phyloP scores from a whole-genome alignment of 805 yeast genomes.

The Saccharomycopsis sp. region DNA sequence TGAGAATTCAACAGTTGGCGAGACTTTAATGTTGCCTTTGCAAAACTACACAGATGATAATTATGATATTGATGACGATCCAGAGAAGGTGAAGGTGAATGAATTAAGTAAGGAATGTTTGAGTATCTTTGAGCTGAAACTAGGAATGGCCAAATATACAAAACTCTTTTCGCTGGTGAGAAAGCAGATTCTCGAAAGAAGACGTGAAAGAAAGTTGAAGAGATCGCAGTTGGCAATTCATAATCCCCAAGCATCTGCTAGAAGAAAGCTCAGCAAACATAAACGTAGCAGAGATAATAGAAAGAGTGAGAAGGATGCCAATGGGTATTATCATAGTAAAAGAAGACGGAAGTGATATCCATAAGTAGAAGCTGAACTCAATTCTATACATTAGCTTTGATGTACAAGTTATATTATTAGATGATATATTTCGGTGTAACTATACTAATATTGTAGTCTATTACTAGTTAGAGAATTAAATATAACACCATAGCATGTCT shows the following conservation, averaged over 20 bases:
- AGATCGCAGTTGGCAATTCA: constrained; percentile 68
- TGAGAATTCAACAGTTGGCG: constrained; percentile 35
- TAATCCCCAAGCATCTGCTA: constrained; percentile 79
- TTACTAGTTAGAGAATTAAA: too few species aligned
- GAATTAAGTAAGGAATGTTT: constrained; percentile 58
- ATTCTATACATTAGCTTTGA: too few species aligned
- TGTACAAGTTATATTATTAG: too few species aligned
- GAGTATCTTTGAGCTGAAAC: constrained; percentile 54
- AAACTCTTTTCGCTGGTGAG: constrained; percentile 57
- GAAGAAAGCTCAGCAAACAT: constrained; percentile 71
- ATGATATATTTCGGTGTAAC: too few species aligned
- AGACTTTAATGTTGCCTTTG: constrained; percentile 44
- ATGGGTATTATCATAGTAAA: constrained; percentile 66
- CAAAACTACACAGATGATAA: constrained; percentile 42
- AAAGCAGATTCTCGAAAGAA: constrained; percentile 48
- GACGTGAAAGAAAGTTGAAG: constrained; percentile 71
- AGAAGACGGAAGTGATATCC: constrained; percentile 43
- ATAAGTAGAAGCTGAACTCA: too few species aligned
- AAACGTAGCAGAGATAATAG: constrained; percentile 70
- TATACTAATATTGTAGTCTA: too few species aligned
- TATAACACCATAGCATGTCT: too few species aligned
- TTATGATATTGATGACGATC: constrained; percentile 32
- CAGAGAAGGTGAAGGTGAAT: constrained; percentile 41
- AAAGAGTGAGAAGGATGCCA: constrained; percentile 65
- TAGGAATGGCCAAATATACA: constrained; percentile 69